Percentiles rank a stretch among this genome's conserved stretches.
Conservation (phyloP, 805 yeast species). For the Yueomyces sp. region DNA sequence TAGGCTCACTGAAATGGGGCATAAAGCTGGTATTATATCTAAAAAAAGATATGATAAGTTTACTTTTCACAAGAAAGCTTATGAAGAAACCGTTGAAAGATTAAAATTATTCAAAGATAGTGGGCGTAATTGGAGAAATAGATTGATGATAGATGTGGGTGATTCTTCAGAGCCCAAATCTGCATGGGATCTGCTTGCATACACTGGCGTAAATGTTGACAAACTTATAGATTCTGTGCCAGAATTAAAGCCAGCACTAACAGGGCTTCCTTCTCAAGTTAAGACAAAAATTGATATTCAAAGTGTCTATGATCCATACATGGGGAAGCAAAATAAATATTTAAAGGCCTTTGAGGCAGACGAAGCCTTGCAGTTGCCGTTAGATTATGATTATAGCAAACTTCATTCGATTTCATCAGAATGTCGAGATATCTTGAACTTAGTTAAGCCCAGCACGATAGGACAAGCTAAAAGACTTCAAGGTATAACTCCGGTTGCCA, state of each 20-base stretch:
- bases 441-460: constrained; percentile 72
- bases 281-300: constrained; percentile 57
- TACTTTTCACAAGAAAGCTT: constrained; percentile 29
- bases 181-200: constrained; percentile 63
- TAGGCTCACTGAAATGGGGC: constrained; percentile 63
- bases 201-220: constrained; percentile 29
- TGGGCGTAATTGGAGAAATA: constrained; percentile 50
- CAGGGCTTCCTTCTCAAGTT: constrained; percentile 31
- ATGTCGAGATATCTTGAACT: constrained; percentile 53
- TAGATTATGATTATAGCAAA: constrained; percentile 44
- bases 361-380: constrained; percentile 63
- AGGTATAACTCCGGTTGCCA: constrained; percentile 90
- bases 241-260: constrained; percentile 12
- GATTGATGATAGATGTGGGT: constrained; percentile 35
- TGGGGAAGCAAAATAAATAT: constrained; percentile 57
- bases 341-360: constrained; percentile 73
- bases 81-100: constrained; percentile 31
- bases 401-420: constrained; percentile 63
- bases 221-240: constrained; percentile 23
- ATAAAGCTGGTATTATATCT: constrained; percentile 50
- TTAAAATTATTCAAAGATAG: constrained; percentile 35
- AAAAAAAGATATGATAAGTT: constrained; percentile 42
- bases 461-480: constrained; percentile 94
- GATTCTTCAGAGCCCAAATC: constrained; percentile 39
- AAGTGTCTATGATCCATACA: constrained; percentile 71